Evolutionary conservation across 805 yeast species (phyloP), one percentile per base, ranked within the genome.

Genomic region (Clavispora santaluciae): DNA sequence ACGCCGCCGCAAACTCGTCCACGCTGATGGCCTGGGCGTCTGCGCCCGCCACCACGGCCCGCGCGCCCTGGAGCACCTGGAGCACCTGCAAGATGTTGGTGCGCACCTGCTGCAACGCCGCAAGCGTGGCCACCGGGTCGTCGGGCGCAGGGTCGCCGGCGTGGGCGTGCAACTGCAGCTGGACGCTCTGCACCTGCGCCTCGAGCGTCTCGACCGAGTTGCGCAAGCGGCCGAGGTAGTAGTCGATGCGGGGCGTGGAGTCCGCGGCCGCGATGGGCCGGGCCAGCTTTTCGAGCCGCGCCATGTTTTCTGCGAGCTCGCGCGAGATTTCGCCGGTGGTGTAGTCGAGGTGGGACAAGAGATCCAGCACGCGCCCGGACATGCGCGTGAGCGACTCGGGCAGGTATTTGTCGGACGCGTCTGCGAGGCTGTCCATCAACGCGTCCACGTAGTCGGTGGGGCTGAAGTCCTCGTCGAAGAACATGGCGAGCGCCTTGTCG

Each of bases 391-490:
- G 50, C 20, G 64, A 55, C 18, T 58, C 40, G 11, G 66, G 53
- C 47, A 71, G 60, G 43, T 67, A 64, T n/a, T 22, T 15, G 41
- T 41, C 38, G 33, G 43, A 15, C 28, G 35, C 50, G 12, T 46
- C 49, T 6, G 68, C 46, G 3, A 72, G 64, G 15, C 72, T 60
- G 35, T 75, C 65, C 44, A 79, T 71, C 12, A 83, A 60, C 2
- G 84, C 80, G 55, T 84, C 86, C 15, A 84, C 71, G 51, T 75
- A 84, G 30, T 76, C 77, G 40, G 77, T 75, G 1, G 88, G 84
- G 13, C 74, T 77, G 54, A 83, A 83, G 20, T 75, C 77, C 16
- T 73, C 76, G 46, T 83, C 86, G 45, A 81, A 79, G 64, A 84
- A 84, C 79, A 83, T 82, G 10, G 78, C 62, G 3, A 83, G 59